Base-by-base conservation (phyloP, 2,329 filamentous ascomycete species). In the Talaromyces sp. region DNA sequence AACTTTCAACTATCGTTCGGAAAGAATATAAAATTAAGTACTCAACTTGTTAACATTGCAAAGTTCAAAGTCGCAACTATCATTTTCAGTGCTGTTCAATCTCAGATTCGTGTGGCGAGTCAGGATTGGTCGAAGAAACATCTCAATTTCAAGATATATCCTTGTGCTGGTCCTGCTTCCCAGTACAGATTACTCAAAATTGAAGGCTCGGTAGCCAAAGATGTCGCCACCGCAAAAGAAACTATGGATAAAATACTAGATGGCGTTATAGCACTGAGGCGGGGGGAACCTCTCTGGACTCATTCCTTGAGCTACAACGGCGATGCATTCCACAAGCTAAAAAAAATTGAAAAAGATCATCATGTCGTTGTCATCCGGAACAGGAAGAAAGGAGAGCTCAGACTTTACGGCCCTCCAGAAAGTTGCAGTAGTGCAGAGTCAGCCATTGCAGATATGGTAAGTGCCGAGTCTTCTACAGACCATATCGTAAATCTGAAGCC, bases 61-160 rank as follows among this genome's bases (percentile, higher is more conserved):
- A 77, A 75, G 54, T 76, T 81, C 66, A 81, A 79, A 58, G 70
- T 82, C n/a, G 66, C 69, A 1, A 69, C 61, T 2, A 66, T 67
- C 1, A 72, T 82, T 3, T 79, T 77, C 63, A 56, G 68, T 1
- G 75, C 73, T 8, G 66, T 78, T 1, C 16, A 68, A 74, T 56
- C 41, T 41, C 47, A 13, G 22, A 48, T 48, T 27, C 47, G 47
- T 24, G 16, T 22, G 13, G 47, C 47, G 13, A 48, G 47, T 16
- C 1, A 71, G 68, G 16, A 63, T 1, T 82, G 79, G 79, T 69
- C 70, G 50, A 47, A 66, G 7, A 65, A 75, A 4, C 70, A 76
- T 63, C 11, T 77, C 19, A 64, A 54, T 33, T 72, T 76, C 58
- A 71, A 70, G 24, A 63, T 59, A 47, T 63, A 57, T n/a, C 37